Conservation (phyloP, 23 red algal species). For the Rhodosorus marinus region DNA sequence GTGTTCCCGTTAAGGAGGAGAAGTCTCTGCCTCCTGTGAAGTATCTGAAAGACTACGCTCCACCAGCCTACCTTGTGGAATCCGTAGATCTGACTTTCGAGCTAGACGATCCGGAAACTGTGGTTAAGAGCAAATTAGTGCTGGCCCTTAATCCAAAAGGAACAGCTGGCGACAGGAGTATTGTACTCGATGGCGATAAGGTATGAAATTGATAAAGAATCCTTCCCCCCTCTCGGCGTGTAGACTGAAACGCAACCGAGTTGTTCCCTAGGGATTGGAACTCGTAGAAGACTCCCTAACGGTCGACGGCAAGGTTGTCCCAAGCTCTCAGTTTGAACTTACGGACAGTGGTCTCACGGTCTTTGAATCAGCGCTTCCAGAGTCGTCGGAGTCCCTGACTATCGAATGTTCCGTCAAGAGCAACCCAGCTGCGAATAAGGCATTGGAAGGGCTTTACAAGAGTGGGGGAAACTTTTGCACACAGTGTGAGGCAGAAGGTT, state of each 20-base stretch:
- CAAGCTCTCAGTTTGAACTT: no score
- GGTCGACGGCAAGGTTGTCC: not conserved
- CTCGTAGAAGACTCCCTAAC: not conserved
- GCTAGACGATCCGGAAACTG: not conserved
- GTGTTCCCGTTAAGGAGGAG: not conserved
- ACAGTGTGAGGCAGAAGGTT: constrained; percentile 95
- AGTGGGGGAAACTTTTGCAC: constrained; percentile 73
- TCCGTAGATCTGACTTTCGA: not conserved
- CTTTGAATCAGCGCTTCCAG: no score
- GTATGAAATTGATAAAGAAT: not conserved
- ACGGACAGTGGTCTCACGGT: no score
- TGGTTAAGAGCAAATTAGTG: not conserved
- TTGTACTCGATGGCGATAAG: not conserved
- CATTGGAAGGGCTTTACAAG: constrained; percentile 80
- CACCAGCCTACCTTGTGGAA: not conserved
- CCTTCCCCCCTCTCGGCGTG: not conserved
- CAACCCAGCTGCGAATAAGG: constrained; percentile 53
- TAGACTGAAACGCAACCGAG: not conserved
- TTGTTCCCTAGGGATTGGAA: not conserved
- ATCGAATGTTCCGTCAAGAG: constrained; percentile 42
- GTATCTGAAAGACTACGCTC: not conserved
- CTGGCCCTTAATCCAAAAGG: not conserved
- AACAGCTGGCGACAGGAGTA: not conserved
- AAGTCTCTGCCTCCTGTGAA: not conserved
- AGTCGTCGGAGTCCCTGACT: constrained; percentile 5